Evolutionary conservation across 2,329 filamentous ascomycete genomes (phyloP), one percentile per base, ranked within the genome.

Genomic region (Calonectria multiphialidica): DNA sequence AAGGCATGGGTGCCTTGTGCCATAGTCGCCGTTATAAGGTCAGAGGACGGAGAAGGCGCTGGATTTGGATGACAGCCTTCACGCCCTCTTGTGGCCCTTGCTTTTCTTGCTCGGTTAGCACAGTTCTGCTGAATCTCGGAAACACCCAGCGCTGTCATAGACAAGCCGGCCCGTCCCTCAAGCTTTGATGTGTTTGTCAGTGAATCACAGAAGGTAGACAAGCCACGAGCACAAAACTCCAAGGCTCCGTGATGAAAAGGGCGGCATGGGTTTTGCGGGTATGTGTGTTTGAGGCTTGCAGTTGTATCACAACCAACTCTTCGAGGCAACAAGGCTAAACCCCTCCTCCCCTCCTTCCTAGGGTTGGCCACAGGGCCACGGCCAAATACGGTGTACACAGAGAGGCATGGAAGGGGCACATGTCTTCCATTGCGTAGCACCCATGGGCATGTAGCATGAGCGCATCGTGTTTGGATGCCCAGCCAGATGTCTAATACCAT

Each of bases 101-200:
- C 61, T 30, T 30, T 47, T 33, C 37, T 45, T 16, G 42, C n/a
- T 57, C 35, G n/a, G 23, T 28, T 55, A 28, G 10, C 35, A 30
- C n/a, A 35, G 18, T 23, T 30, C 35, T 35, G 15, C 42, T 65
- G 57, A 66, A 70, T 69, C 59, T 67, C 67, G 42, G 40, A 33
- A 73, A 74, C 72, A 59, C 40, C 50, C 50, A 45, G 53, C 25
- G 45, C 57, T 68, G 53, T 16, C 28, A 30, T 44, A 37, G 42
- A 57, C 53, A 40, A 49, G n/a, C 53, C 42, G 50, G 50, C 47
- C 49, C 63, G 37, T 66, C 25, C 62, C 62, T 50, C 12, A 16
- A 16, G 30, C 47, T 42, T 47, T 47, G 21, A 35, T 33, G 30
- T 45, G 62, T 50, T 35, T 50, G 45, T 15, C 18, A 13, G 62